A percentile compares a stretch with the other conserved stretches of the same genome.
These are phyloP conservation scores for Quercus dentata DNA, from an alignment of 306 rosid genomes.

Conservation along the genomic window DNA sequence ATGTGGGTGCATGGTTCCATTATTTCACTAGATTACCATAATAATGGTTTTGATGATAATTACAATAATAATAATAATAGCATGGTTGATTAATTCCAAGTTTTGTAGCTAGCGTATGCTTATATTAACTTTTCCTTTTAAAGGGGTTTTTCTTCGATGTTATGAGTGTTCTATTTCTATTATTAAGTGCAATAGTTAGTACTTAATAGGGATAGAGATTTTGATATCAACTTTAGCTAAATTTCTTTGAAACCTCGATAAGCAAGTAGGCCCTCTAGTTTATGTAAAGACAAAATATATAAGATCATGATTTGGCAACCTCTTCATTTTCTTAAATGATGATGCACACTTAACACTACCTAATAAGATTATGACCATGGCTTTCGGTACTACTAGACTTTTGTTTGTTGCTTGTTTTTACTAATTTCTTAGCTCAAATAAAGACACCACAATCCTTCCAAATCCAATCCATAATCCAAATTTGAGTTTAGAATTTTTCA, in stretches of 20 bases:
- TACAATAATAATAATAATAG: neutral
- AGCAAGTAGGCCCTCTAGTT: slow-evolving; percentile 25
- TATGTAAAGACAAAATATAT: slow-evolving; percentile 30
- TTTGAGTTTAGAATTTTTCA: neutral
- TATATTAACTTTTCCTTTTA: slow-evolving; percentile 1
- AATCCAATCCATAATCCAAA: neutral
- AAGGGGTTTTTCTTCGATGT: neutral
- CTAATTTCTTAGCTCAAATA: neutral
- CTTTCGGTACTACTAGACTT: neutral
- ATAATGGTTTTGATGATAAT: no score
- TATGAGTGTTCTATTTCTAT: neutral
- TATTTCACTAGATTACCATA: neutral
- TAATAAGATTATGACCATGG: slow-evolving; percentile 6
- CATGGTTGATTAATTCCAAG: neutral
- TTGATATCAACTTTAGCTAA: slow-evolving; percentile 24
- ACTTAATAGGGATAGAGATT: neutral
- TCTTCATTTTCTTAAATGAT: neutral
- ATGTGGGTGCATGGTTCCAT: no score
- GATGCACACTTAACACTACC: neutral
- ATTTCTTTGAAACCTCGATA: slow-evolving; percentile 9
- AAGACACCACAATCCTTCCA: neutral
- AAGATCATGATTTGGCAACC: slow-evolving; percentile 41
- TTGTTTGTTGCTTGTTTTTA: slow-evolving; percentile 6
- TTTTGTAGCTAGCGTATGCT: no score
- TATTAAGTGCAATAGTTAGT: neutral